A percentile compares a stretch with the other conserved stretches of the same genome.
phyloP scores from a whole-genome alignment of 805 yeast species.

The Torulaspora gathmanii region DNA sequence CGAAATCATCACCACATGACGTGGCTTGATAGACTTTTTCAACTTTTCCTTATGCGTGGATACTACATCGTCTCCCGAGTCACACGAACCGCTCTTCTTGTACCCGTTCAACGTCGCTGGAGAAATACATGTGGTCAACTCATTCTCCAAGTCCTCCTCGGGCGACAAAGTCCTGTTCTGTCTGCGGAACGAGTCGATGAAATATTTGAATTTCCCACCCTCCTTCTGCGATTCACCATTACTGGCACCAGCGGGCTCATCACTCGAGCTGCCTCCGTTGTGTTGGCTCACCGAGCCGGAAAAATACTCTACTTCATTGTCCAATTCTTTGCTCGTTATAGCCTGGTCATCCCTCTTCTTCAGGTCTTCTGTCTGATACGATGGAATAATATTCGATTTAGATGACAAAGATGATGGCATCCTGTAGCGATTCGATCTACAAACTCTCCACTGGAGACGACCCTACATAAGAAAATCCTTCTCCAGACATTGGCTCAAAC shows the following conservation, averaged over 20 bases:
- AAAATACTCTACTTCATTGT: constrained; percentile 28
- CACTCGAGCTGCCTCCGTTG: not conserved
- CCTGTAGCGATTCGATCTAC: not conserved
- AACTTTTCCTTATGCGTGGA: constrained; percentile 33
- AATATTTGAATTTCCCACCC: constrained; percentile 13
- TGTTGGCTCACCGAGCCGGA: constrained; percentile 9
- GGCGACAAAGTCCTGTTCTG: constrained; percentile 29
- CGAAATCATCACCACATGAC: constrained; percentile 72
- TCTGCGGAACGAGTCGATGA: constrained; percentile 42
- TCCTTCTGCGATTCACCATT: not conserved
- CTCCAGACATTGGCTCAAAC: not conserved
- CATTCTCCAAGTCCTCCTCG: constrained; percentile 37
- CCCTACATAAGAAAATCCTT: too few species aligned
- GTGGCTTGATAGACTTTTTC: constrained; percentile 34
- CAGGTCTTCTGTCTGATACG: constrained; percentile 18
- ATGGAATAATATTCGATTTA: constrained; percentile 9
- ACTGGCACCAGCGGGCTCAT: not conserved
- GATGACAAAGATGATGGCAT: constrained; percentile 9
- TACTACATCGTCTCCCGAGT: constrained; percentile 2
- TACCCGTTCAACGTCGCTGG: constrained; percentile 12
- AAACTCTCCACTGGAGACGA: not conserved
- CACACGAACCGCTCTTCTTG: constrained; percentile 4
- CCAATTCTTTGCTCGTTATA: constrained; percentile 9
- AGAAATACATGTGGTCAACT: constrained; percentile 14
- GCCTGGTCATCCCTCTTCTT: constrained; percentile 6